A percentile compares a stretch with the other conserved stretches of the same genome.
Evolutionary conservation across 2,329 filamentous ascomycete genomes (phyloP).

Genomic region (Phaeosphaeriaceae sp.): DNA sequence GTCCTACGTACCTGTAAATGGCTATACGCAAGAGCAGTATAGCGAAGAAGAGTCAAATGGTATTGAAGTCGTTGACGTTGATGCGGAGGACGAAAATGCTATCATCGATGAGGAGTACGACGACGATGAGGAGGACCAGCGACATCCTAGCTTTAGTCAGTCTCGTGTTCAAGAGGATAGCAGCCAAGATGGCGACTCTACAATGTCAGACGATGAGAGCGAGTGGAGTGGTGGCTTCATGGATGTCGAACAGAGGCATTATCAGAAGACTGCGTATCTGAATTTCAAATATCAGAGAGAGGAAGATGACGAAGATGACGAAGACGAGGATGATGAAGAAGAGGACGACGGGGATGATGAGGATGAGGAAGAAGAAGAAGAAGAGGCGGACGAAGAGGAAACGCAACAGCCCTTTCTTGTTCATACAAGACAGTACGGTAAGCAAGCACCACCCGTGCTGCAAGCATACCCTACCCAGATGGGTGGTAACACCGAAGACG

Average conservation of each 20-base stretch:
- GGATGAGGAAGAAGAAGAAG: slow-evolving; percentile 3
- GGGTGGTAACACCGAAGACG: slow-evolving; percentile 39
- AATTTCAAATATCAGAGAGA: too few relatives aligned
- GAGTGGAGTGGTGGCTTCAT: slow-evolving; percentile 14
- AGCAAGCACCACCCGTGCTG: not conserved
- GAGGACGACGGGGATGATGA: slow-evolving; percentile 15
- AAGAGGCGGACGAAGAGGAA: slow-evolving; percentile 1
- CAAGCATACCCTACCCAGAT: slow-evolving; percentile 6
- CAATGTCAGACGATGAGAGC: slow-evolving; percentile 17
- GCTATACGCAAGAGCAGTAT: slow-evolving; percentile 11
- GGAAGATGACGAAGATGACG: slow-evolving; percentile 10
- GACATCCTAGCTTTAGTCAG: too few relatives aligned
- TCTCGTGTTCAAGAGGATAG: too few relatives aligned
- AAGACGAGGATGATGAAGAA: slow-evolving; percentile 4
- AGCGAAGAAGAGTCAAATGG: slow-evolving; percentile 15
- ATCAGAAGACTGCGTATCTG: too few relatives aligned
- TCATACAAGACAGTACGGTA: not conserved
- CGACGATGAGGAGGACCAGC: slow-evolving; percentile 10
- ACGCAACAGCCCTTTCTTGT: not conserved
- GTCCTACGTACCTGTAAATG: slow-evolving; percentile 20
- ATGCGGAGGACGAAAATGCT: slow-evolving; percentile 15
- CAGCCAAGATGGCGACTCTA: slow-evolving; percentile 19
- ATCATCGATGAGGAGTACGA: slow-evolving; percentile 18
- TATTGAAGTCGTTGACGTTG: slow-evolving; percentile 14
- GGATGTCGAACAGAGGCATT: not conserved